These are phyloP conservation scores for Sporodiniella umbellata DNA, from an alignment of 371 early-diverging fungal species.

Conservation along the genomic window DNA sequence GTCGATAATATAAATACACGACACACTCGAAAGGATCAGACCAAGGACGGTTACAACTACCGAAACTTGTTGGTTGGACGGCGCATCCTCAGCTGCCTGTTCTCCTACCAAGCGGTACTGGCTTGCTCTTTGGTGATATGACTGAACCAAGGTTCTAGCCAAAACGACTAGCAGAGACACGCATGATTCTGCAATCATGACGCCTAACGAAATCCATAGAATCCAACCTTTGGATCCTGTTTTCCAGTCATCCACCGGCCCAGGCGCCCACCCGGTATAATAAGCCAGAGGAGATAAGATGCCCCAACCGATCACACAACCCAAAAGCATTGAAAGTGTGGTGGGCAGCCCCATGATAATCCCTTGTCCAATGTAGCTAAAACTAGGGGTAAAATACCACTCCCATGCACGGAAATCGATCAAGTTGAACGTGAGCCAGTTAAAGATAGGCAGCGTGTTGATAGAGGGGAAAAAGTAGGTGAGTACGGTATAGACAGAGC, in stretches of 20 bases:
- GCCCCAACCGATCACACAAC: conserved; percentile 80
- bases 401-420: conserved; percentile 57
- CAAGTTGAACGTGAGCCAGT: conserved; percentile 48
- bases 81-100: conserved; percentile 32
- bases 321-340: conserved; percentile 67
- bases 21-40: conserved; percentile 48
- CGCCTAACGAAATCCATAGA: conserved; percentile 78
- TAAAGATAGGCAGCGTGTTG: conserved; percentile 63
- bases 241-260: conserved; percentile 70
- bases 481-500: conserved; percentile 63
- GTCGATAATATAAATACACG: conserved; percentile 61
- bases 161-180: conserved; percentile 62
- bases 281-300: conserved; percentile 70
- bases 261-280: conserved; percentile 73
- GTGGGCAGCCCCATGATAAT: conserved; percentile 77
- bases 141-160: conserved; percentile 23
- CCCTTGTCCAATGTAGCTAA: conserved; percentile 81
- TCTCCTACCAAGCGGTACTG: conserved; percentile 14
- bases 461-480: conserved; percentile 65
- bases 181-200: conserved; percentile 79
- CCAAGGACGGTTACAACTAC: conserved; percentile 58
- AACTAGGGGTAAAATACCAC: conserved; percentile 76
- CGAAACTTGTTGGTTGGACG: conserved; percentile 51
- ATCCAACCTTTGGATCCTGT: conserved; percentile 80
- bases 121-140: neutral